Evolutionary conservation across 495 filamentous ascomycete species (phyloP), one percentile per base, ranked within the genome.

Genomic region (Xylaria cubensis): DNA sequence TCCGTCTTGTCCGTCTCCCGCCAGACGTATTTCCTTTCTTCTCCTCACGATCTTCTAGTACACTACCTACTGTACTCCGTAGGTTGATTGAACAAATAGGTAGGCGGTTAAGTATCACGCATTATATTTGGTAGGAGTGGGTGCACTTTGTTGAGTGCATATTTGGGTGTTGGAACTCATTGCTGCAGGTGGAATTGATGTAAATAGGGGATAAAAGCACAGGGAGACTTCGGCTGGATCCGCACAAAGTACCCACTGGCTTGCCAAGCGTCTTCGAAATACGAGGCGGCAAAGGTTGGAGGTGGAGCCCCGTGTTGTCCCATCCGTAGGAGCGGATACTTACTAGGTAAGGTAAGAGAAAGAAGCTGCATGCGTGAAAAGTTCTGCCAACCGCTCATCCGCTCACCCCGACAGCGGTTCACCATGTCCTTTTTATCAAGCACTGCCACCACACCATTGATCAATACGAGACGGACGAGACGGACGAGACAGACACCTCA

Each of bases 381-480:
- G 21, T 65, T 58, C 50, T 29, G 36, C 1, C 34, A 41, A 39
- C 39, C 29, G 50, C 51, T 51, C 51, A 44, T 34, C 50, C 21
- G 44, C 39, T 44, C 64, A 21, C 13, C 50, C 65, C 9, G 53
- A 32, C 53, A 53, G 58, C 3, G 56, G 58, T 46, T 39, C 19
- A 70, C 58, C 58, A 41, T 42, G 58, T 63, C 24, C 13, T 71
- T 64, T 55, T 56, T 53, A 46, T 58, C 67, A 8, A 32, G 34
- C 26, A 32, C 26, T 71, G 69, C 69, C 56, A 71, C 69, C 69
- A 71, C 69, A 71, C 69, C 48, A 42, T 41, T 15, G 4, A 26
- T 53, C 59, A 64, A 71, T 46, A 71, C 69, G 69, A 71, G 69
- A 55, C 53, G 15, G 67, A 24, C 51, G 69, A 71, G 69, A 55